Conservation (phyloP, 2,329 filamentous ascomycete genomes). For the Penicillium aurantiogriseum region DNA sequence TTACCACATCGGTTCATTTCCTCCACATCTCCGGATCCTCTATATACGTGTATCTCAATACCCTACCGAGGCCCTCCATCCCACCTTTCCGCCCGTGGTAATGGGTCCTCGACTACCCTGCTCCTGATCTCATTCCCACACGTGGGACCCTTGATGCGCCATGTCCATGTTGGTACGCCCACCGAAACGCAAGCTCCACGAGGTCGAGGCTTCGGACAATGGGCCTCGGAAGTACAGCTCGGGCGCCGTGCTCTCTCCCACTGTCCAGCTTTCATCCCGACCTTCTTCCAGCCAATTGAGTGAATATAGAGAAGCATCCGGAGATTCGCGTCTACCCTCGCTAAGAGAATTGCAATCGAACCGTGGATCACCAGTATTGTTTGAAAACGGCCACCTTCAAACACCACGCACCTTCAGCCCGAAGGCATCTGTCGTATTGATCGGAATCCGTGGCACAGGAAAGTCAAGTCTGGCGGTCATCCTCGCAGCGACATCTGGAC, state of each 20-base stretch:
- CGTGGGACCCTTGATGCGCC: background rate
- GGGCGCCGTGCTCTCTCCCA: background rate
- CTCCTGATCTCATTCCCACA: background rate
- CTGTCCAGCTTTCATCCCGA: background rate
- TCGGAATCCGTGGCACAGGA: constrained; percentile 70
- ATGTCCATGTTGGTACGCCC: constrained; percentile 36
- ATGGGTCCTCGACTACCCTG: constrained; percentile 8
- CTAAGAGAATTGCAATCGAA: constrained; percentile 30
- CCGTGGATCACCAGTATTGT: constrained; percentile 29
- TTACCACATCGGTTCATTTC: constrained; percentile 1
- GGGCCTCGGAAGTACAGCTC: constrained; percentile 17
- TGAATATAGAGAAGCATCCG: constrained; percentile 21
- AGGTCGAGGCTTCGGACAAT: constrained; percentile 25
- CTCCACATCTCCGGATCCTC: constrained; percentile 1
- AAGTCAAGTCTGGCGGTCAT: constrained; percentile 76
- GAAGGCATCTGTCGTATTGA: constrained; percentile 69
- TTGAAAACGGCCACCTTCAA: constrained; percentile 26
- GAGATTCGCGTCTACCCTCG: constrained; percentile 18
- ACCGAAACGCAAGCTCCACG: constrained; percentile 33
- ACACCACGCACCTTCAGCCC: constrained; percentile 48
- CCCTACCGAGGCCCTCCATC: background rate
- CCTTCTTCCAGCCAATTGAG: constrained; percentile 13
- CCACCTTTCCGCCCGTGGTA: constrained; percentile 3
- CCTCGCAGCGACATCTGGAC: constrained; percentile 67
- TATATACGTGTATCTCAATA: background rate